Base-by-base conservation (phyloP, 352 stramenopile genomes). In the Phytophthora citricola region DNA sequence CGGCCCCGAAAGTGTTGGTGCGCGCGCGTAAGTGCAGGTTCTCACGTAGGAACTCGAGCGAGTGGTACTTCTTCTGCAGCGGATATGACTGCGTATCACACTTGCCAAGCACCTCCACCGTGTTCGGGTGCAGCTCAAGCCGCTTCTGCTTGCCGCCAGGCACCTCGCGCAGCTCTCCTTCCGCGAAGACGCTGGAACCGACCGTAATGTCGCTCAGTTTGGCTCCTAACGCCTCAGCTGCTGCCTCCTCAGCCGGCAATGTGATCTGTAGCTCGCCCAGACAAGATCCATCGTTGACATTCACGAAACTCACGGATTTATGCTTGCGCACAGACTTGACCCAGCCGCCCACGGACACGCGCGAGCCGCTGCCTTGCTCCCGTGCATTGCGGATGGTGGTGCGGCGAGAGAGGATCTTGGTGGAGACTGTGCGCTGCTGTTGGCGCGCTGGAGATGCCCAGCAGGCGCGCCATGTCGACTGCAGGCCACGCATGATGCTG, bases 41-140 rank as follows among this genome's bases (percentile, higher is more conserved):
- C 58, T 97, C 97, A 38, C 98, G 84, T 40, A 99, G 75, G 63
- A 99, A 99, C 82, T 99, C 97, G 17, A 99, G 80, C 26, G 95
- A 97, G 73, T 99, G 97, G 63, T 97, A 93, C 77, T 99, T 99
- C 86, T 99, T 99, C 52, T 98, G 96, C 20, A 99, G 80, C 27
- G 98, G 98, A 59, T 98, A 99, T n/a, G 69, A 83, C 54, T 97
- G 82, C 11, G 79, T 78, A 31, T 98, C 93, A 76, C 95, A 99
- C 46, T 85, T 76, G 32, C 97, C 97, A 14, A 99, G 80, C 34
- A 99, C 76, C 22, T 94, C 57, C 4, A 97, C 77, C 41, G 68
- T 81, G 14, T 78, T 71, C 2, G 91, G 93, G 38, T 96, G 86
- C 29, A 99, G 69, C 83, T 99, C 97, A 27, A 98, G 69, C n/a